Evolutionary conservation across 176 grass and related monocot genomes (phyloP), one percentile per base, ranked within the genome.

Genomic region (Cenchrus fungigraminus): DNA sequence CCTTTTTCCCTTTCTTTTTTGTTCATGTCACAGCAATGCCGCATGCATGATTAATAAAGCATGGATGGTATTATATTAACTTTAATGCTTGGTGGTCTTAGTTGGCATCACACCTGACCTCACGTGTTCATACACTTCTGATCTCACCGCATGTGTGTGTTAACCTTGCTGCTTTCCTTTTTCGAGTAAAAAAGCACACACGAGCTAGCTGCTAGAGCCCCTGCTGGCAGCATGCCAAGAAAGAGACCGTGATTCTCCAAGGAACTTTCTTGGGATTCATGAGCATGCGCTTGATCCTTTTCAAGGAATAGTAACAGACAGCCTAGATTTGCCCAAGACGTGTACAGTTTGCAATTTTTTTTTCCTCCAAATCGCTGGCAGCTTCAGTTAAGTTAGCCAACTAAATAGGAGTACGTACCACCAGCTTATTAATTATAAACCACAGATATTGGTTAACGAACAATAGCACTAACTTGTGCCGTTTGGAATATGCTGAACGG

Each of bases 231-330:
- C 93, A 92, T 92, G 90, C 92, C 85, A 81, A 88, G 85, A 95
- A 95, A 95, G 87, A 90, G 8, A 37, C 13, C 78, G 63, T 72
- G 80, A 72, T 86, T 88, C 72, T 87, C 86, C 65, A 52, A 58
- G 31, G 74, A 91, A 84, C 90, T 87, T 90, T 90, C 85, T 87
- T 57, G 83, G 84, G 86, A 92, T 92, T 90, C 84, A 87, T 90
- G 90, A 88, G 92, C 88, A 82, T 94, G 73, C 80, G 83, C 66
- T 88, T 59, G n/a, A 74, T 63, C 65, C 13, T 74, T 70, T 88
- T 71, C 45, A 20, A 77, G 22, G 8, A 51, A 28, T 20, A 76
- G 49, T 46, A 76, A 42, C 62, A 55, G 16, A 16, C 54, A 45
- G 19, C 10, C 79, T 68, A 40, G 62, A 67, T 47, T 81, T 81